Conservation (phyloP, 164 flowering plant genomes). For the Macadamia integrifolia region DNA sequence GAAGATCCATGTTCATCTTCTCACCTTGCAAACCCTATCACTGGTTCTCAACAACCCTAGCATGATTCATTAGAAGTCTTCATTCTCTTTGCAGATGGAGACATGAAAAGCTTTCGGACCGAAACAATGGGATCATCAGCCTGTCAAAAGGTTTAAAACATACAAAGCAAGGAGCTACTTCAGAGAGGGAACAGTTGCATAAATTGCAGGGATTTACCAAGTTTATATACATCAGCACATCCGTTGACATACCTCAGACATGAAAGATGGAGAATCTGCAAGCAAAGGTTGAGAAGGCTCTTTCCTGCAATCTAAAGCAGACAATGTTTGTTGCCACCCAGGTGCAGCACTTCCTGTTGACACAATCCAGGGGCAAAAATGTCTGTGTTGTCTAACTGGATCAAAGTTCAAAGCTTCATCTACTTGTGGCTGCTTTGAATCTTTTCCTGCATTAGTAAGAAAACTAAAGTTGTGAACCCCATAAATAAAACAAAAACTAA, state of each 20-base stretch:
- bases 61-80: constrained; percentile 23
- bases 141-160: constrained; percentile 29
- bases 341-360: constrained; percentile 42
- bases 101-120: constrained; percentile 56
- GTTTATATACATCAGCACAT: background rate
- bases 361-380: constrained; percentile 92
- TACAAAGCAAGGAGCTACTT: background rate
- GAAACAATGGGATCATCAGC: constrained; percentile 76
- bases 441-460: constrained; percentile 29
- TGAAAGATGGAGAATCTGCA: constrained; percentile 28
- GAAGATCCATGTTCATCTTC: background rate
- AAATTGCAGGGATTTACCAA: background rate
- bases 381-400: constrained; percentile 81
- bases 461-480: background rate
- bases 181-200: background rate
- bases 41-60: background rate
- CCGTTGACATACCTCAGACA: constrained; percentile 44
- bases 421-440: constrained; percentile 11
- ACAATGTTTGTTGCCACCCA: constrained; percentile 76
- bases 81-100: constrained; percentile 51
- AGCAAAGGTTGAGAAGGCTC: constrained; percentile 26
- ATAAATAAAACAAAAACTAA: background rate
- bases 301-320: constrained; percentile 50
- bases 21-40: background rate
- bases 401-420: constrained; percentile 55